Evolutionary conservation across 2,329 filamentous ascomycete genomes (phyloP).

Genomic region (Exophiala spinifera): DNA sequence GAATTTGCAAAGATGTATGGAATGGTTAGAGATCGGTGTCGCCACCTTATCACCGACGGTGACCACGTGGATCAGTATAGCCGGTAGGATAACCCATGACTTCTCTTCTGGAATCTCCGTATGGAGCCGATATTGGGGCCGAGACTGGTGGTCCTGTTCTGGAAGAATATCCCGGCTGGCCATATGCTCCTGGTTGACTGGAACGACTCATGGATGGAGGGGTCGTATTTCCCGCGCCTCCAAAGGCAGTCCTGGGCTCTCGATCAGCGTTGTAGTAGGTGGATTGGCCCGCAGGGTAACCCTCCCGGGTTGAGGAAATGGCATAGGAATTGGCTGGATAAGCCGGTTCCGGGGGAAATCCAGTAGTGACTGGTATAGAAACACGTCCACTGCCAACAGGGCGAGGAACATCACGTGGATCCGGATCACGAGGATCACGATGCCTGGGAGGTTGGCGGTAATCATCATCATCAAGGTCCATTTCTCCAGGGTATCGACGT

Average conservation of each 20-base stretch:
- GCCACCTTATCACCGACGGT: slow-evolving; percentile 7
- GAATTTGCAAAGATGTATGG: not conserved
- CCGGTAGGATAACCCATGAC: slow-evolving; percentile 19
- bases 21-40: too few species aligned
- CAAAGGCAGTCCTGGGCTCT: slow-evolving; percentile 23
- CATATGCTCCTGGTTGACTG: slow-evolving; percentile 17
- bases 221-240: slow-evolving; percentile 16
- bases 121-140: slow-evolving; percentile 17
- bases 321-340: slow-evolving; percentile 23
- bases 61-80: slow-evolving; percentile 20
- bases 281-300: slow-evolving; percentile 21
- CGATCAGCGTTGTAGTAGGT: slow-evolving; percentile 21
- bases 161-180: slow-evolving; percentile 14
- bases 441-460: slow-evolving; percentile 17
- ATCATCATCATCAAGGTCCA: slow-evolving; percentile 27
- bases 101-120: slow-evolving; percentile 17
- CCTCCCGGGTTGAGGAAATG: slow-evolving; percentile 19
- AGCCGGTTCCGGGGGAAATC: slow-evolving; percentile 21
- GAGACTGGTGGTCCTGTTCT: slow-evolving; percentile 21
- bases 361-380: slow-evolving; percentile 16
- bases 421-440: slow-evolving; percentile 17
- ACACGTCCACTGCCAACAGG: slow-evolving; percentile 15
- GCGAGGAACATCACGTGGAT: slow-evolving; percentile 16
- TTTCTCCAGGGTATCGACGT: slow-evolving; percentile 20
- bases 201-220: slow-evolving; percentile 23